Percentiles rank a stretch among this genome's conserved stretches.
Conservation (phyloP, 352 stramenopile species). For the Pythium dissotocum region DNA sequence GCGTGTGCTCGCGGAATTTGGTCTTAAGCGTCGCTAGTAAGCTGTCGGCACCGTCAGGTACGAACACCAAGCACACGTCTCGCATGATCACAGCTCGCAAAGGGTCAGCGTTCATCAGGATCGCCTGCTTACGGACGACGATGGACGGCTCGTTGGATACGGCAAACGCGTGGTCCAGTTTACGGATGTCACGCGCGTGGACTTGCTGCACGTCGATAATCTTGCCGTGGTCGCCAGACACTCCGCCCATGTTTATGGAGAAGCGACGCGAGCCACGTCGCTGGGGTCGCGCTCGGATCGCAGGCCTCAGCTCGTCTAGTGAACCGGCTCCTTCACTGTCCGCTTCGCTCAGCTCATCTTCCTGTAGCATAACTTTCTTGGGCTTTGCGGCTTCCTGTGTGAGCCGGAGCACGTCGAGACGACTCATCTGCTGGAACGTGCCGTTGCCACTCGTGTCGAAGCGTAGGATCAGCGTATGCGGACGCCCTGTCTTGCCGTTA, state of each 20-base stretch:
- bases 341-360: conserved; percentile 1
- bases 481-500: conserved; percentile 22
- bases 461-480: conserved; percentile 23
- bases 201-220: conserved; percentile 46
- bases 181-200: conserved; percentile 73
- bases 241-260: not conserved
- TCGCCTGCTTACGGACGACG: conserved; percentile 72
- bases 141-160: conserved; percentile 77
- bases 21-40: conserved; percentile 36
- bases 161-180: conserved; percentile 73
- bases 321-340: conserved; percentile 12
- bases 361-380: not conserved
- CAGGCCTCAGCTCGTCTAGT: not conserved
- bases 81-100: conserved; percentile 78
- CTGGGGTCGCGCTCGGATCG: conserved; percentile 9
- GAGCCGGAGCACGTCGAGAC: conserved; percentile 61
- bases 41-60: conserved; percentile 48
- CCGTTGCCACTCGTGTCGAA: conserved; percentile 60
- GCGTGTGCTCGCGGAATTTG: conserved; percentile 29
- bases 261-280: conserved; percentile 1
- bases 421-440: conserved; percentile 60
- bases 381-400: conserved; percentile 47
- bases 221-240: conserved; percentile 9
- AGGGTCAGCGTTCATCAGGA: conserved; percentile 79
- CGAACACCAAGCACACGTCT: conserved; percentile 39